phyloP scores from a whole-genome alignment of 106 monocot genomes.

The Acorus calamus region DNA sequence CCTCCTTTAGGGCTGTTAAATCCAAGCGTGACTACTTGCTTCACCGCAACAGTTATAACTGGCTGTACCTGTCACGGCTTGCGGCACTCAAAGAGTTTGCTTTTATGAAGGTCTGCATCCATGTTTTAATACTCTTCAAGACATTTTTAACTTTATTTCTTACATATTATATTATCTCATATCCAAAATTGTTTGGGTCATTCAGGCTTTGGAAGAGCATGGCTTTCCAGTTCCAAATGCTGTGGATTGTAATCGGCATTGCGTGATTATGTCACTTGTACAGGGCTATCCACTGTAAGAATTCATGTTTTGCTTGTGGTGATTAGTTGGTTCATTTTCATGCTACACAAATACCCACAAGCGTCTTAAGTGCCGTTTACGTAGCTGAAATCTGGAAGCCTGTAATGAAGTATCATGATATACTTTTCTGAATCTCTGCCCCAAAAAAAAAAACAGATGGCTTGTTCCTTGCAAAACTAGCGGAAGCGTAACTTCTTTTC shows the following conservation, averaged over 20 bases:
- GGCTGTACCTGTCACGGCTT: slow-evolving; percentile 94
- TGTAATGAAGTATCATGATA: no score
- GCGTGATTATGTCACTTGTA: slow-evolving; percentile 90
- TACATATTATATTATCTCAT: background rate
- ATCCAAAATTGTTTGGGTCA: background rate
- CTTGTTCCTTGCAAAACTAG: no score
- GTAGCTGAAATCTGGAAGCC: no score
- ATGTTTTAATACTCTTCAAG: background rate
- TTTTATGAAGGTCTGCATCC: slow-evolving; percentile 78
- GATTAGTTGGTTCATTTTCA: no score
- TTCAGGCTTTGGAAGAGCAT: slow-evolving; percentile 86
- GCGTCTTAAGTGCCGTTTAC: no score
- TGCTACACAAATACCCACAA: no score
- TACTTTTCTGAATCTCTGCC: no score
- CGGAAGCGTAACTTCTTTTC: background rate
- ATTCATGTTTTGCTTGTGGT: background rate
- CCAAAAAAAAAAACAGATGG: no score
- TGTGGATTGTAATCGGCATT: slow-evolving; percentile 92
- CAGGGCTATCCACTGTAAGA: slow-evolving; percentile 94
- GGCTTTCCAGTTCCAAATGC: slow-evolving; percentile 93
- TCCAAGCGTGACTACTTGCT: slow-evolving; percentile 85
- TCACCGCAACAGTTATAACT: slow-evolving; percentile 76
- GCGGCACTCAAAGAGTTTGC: slow-evolving; percentile 95
- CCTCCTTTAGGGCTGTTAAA: slow-evolving; percentile 92
- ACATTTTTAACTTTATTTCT: background rate